Percentiles rank a stretch among this genome's conserved stretches.
These are phyloP conservation scores for Podaxis mareebaensis DNA, from an alignment of 768 basidiomycete genomes.

Conservation along the genomic window DNA sequence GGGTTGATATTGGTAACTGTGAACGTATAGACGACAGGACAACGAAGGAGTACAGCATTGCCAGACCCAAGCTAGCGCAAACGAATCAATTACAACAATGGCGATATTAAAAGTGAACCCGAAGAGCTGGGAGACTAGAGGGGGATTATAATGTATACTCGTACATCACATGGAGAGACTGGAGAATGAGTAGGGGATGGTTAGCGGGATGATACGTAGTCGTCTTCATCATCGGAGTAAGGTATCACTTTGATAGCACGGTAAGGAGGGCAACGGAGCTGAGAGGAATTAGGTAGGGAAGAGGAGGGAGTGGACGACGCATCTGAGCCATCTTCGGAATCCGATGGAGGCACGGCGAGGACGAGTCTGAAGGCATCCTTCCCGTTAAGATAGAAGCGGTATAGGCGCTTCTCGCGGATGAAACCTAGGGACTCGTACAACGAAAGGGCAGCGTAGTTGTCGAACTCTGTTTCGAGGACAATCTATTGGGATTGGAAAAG, in stretches of 20 bases:
- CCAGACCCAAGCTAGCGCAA: neutral
- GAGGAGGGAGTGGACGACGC: constrained; percentile 24
- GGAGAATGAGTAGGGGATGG: constrained; percentile 6
- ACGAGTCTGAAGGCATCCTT: constrained; percentile 93
- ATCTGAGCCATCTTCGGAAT: constrained; percentile 36
- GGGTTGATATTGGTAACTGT: neutral
- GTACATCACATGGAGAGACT: neutral
- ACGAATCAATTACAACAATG: neutral
- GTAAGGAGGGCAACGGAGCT: constrained; percentile 28
- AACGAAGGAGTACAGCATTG: neutral
- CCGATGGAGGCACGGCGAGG: constrained; percentile 51
- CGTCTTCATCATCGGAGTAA: constrained; percentile 47
- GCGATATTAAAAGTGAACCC: neutral
- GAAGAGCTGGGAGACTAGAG: neutral
- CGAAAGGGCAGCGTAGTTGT: constrained; percentile 85
- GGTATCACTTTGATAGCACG: constrained; percentile 46
- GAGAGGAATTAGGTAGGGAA: constrained; percentile 19
- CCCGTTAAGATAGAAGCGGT: constrained; percentile 95
- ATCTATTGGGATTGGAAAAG: constrained; percentile 49
- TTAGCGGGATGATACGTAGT: constrained; percentile 36
- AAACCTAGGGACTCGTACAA: constrained; percentile 94
- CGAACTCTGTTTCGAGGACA: constrained; percentile 94
- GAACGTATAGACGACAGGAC: neutral
- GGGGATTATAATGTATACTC: neutral
- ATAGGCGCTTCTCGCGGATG: constrained; percentile 91